phyloP scores from a whole-genome alignment of 2,329 filamentous ascomycete species.

The Annulohypoxylon truncatum region DNA sequence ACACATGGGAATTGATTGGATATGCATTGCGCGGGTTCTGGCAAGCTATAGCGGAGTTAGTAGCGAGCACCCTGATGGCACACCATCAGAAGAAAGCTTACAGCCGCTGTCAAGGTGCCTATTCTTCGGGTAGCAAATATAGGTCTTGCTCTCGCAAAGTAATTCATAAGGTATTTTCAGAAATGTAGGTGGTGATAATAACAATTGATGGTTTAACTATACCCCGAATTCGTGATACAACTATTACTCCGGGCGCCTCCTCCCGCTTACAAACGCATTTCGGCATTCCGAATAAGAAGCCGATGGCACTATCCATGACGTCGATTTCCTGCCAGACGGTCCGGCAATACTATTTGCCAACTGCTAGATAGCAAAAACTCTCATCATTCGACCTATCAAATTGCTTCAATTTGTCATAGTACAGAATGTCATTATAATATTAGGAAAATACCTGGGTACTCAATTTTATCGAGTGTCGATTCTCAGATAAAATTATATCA shows the following conservation, averaged over 20 bases:
- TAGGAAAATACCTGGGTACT: no score
- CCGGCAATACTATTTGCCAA: neutral
- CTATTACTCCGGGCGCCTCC: neutral
- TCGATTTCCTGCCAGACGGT: slow-evolving; percentile 32
- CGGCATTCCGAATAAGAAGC: slow-evolving; percentile 2
- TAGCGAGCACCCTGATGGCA: slow-evolving; percentile 38
- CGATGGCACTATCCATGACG: slow-evolving; percentile 40
- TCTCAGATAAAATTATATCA: no score
- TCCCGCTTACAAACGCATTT: slow-evolving; percentile 43
- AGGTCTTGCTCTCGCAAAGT: slow-evolving; percentile 53
- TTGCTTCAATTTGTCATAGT: slow-evolving; percentile 19
- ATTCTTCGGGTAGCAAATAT: slow-evolving; percentile 51
- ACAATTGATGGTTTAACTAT: neutral
- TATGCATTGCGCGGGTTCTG: slow-evolving; percentile 75
- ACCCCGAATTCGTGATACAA: neutral
- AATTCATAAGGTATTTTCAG: slow-evolving; percentile 55
- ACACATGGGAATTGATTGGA: slow-evolving; percentile 92
- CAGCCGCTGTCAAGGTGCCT: slow-evolving; percentile 46
- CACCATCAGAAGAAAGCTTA: slow-evolving; percentile 43
- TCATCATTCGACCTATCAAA: slow-evolving; percentile 12
- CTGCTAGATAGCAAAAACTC: slow-evolving; percentile 11
- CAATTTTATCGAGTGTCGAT: no score
- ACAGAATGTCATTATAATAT: neutral
- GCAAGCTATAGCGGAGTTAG: slow-evolving; percentile 47
- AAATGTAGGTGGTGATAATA: slow-evolving; percentile 2